Base-by-base conservation (phyloP, 352 stramenopile genomes). In the Aphanomyces invadans region DNA sequence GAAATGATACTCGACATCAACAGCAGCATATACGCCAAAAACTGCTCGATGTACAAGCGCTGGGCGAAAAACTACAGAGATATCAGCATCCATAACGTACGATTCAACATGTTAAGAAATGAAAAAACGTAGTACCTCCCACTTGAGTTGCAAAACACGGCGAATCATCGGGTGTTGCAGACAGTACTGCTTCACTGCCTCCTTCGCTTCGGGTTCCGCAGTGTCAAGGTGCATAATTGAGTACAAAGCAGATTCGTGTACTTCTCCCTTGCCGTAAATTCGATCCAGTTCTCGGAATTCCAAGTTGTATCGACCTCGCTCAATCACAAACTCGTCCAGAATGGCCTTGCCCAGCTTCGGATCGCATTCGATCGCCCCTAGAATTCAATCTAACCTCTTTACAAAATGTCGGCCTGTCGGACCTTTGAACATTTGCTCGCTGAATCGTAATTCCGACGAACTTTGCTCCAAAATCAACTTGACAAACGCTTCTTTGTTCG, bases 371-470 rank as follows among this genome's bases (percentile, higher is more conserved):
- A 67, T 67, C 0, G 60, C 60, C 11, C 60, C 60, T 67, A 23
- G 2, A 15, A 49, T 4, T n/a, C n/a, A n/a, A n/a, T n/a, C n/a
- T n/a, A n/a, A n/a, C n/a, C n/a, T n/a, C n/a, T n/a, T n/a, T n/a
- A n/a, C n/a, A n/a, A n/a, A n/a, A 15, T 42, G 7, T 42, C 36
- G 36, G 36, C 7, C 7, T 42, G 7, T 28, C 4, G 2, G 28
- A 67, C 60, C 60, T 67, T 60, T 67, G 32, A 67, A 67, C 60
- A 67, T 67, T 19, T 42, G 17, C 17, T 67, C 60, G 49, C 54
- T 67, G 49, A 67, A 67, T 5, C 60, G 60, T 21, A 67, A 28
- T 9, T 67, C 60, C 12, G 60, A 48, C n/a, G 60, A 49, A 48
- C 28, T 59, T 19, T 67, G 26, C 25, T 55, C 25, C 21, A 67